Percentiles rank a stretch among this genome's conserved stretches.
Evolutionary conservation across 225 moss, liverwort and hornwort species (phyloP).

Genomic region (Pseudoscleropodium purum): DNA sequence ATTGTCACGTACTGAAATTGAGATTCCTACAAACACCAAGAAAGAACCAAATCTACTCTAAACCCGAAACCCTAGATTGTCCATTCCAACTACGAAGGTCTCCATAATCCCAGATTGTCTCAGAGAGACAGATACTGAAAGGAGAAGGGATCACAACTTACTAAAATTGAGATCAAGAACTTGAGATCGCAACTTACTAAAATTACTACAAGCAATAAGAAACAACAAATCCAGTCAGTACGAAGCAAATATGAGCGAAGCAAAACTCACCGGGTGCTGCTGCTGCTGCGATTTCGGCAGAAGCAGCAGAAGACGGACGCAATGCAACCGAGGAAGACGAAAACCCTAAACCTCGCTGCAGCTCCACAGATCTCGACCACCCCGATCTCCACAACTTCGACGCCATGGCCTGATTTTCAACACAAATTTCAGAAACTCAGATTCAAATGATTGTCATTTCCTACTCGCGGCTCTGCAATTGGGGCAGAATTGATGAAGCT

Average conservation of each 20-base stretch:
- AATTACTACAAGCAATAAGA: background rate
- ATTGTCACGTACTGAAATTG: background rate
- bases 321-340: conserved; percentile 12
- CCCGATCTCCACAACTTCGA: background rate
- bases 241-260: background rate
- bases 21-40: background rate
- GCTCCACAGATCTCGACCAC: background rate
- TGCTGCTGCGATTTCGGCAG: background rate
- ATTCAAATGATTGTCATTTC: background rate
- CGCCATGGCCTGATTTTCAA: conserved; percentile 12
- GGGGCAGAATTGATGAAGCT: background rate
- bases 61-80: conserved; percentile 5
- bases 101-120: background rate
- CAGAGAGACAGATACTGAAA: background rate
- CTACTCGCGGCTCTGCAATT: background rate
- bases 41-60: background rate
- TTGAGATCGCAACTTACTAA: background rate
- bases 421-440: background rate
- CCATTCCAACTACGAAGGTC: background rate
- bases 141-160: background rate
- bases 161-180: background rate
- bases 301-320: background rate
- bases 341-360: conserved; percentile 8
- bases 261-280: conserved; percentile 3
- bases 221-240: background rate